Percentiles rank a stretch among this genome's conserved stretches.
Conservation (phyloP, 768 basidiomycete genomes). For the Cantharellus cinnabarinus region DNA sequence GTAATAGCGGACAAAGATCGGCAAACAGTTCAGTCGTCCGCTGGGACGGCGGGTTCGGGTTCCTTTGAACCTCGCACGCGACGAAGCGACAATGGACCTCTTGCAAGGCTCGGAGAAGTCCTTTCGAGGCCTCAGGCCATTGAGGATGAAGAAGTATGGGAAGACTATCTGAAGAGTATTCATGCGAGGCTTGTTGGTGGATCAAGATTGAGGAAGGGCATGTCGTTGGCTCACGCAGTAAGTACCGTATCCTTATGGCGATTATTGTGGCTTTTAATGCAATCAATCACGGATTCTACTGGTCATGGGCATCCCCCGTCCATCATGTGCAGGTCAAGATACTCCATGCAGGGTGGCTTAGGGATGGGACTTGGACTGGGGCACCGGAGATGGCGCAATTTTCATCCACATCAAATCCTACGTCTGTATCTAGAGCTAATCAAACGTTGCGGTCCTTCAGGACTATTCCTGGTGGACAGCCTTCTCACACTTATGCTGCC, state of each 20-base stretch:
- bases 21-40: too few species aligned
- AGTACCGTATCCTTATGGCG: not conserved
- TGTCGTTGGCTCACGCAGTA: conserved; percentile 10
- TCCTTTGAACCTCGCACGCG: too few species aligned
- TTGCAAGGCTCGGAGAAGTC: conserved; percentile 5
- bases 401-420: too few species aligned
- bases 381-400: not conserved
- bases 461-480: too few species aligned
- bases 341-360: conserved; percentile 11
- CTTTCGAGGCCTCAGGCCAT: conserved; percentile 8
- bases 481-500: too few species aligned
- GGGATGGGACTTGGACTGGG: conserved; percentile 12
- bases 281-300: too few species aligned
- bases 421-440: too few species aligned
- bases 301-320: too few species aligned
- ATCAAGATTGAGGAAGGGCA: conserved; percentile 9
- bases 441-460: too few species aligned
- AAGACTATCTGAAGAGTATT: conserved; percentile 8
- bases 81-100: not conserved
- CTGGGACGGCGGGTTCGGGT: too few species aligned
- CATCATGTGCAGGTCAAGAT: conserved; percentile 9
- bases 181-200: conserved; percentile 9
- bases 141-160: conserved; percentile 10
- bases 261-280: too few species aligned
- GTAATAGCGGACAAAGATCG: too few species aligned